These are phyloP conservation scores for Rosa persica DNA, from an alignment of 306 rosid genomes.

Conservation along the genomic window DNA sequence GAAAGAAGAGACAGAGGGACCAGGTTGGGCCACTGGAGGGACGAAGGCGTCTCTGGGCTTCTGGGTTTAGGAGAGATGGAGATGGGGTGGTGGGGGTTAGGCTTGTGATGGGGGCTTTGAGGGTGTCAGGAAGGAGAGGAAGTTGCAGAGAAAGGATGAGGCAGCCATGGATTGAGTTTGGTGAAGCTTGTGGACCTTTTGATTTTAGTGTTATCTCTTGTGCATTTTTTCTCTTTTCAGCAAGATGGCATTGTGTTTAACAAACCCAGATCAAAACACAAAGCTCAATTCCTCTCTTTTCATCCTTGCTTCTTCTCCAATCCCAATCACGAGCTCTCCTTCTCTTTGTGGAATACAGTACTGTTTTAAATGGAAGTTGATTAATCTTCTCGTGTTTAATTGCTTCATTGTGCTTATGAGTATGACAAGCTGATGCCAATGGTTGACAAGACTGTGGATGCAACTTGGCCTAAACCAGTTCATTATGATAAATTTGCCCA, in stretches of 20 bases:
- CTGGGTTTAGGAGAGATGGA: constrained; percentile 31
- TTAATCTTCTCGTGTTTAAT: no score
- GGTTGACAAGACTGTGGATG: constrained; percentile 51
- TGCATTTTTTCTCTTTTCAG: no score
- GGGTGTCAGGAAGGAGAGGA: constrained; percentile 62
- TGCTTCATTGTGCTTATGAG: background rate
- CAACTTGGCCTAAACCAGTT: constrained; percentile 47
- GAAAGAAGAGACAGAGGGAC: constrained; percentile 21
- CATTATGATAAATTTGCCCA: constrained; percentile 31
- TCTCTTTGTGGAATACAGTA: no score
- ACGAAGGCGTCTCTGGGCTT: constrained; percentile 23
- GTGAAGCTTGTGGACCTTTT: background rate
- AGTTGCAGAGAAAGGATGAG: constrained; percentile 55
- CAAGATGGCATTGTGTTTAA: background rate
- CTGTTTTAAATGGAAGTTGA: no score
- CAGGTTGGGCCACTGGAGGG: constrained; percentile 21
- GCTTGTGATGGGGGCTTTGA: constrained; percentile 46
- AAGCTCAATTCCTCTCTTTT: no score
- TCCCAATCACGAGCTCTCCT: no score
- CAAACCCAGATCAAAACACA: no score
- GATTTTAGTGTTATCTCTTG: constrained; percentile 7
- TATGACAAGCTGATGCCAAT: constrained; percentile 38
- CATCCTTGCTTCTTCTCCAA: no score
- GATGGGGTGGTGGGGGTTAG: constrained; percentile 34
- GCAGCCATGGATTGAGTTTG: constrained; percentile 48